Percentiles rank a stretch among this genome's conserved stretches.
Evolutionary conservation across 1,284 basidiomycete genomes (phyloP).

Genomic region (Tilletia horrida): DNA sequence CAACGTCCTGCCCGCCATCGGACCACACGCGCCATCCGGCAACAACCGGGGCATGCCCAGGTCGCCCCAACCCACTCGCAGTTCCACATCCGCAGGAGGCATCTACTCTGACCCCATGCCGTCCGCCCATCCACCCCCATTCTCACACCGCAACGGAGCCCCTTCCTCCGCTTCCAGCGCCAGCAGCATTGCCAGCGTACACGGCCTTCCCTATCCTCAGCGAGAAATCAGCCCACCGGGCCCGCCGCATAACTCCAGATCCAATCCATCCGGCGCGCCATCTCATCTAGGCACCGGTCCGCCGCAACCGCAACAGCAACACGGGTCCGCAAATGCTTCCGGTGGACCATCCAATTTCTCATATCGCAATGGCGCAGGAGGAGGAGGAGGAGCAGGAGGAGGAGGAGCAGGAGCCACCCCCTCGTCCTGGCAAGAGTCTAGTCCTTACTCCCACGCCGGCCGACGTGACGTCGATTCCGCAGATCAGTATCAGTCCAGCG

Average conservation of each 20-base stretch:
- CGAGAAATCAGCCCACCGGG: background rate
- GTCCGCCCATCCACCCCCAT: background rate
- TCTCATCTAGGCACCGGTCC: background rate
- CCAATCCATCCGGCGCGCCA: background rate
- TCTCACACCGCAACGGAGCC: background rate
- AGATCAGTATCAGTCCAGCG: too few relatives aligned
- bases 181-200: slow-evolving; percentile 11
- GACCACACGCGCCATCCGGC: background rate
- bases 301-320: too few relatives aligned
- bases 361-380: too few relatives aligned
- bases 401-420: too few relatives aligned
- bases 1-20: slow-evolving; percentile 10
- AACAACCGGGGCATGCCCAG: background rate
- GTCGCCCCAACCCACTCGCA: background rate
- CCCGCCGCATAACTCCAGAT: background rate
- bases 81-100: background rate
- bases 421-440: too few relatives aligned
- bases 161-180: background rate
- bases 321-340: too few relatives aligned
- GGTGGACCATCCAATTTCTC: too few relatives aligned
- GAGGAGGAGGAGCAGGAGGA: too few relatives aligned
- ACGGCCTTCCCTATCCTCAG: background rate
- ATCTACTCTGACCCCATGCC: background rate
- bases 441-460: too few relatives aligned
- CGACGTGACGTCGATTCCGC: too few relatives aligned